Conservation (phyloP, 2,329 filamentous ascomycete species). For the Beauveria sp. region DNA sequence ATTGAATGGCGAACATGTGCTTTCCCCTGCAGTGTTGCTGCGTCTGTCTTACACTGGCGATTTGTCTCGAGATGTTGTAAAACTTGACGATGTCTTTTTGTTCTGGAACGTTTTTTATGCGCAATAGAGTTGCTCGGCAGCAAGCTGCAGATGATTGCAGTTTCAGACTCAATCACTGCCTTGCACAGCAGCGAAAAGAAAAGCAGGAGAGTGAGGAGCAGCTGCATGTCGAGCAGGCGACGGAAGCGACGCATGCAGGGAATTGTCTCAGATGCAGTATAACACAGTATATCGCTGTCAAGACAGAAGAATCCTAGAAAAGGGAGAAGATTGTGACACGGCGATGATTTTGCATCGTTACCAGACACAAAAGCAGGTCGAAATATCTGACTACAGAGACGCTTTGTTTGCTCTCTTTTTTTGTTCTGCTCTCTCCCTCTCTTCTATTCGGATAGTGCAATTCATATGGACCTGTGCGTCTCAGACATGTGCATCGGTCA, state of each 20-base stretch:
- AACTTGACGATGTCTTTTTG: not conserved
- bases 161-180: constrained; percentile 5
- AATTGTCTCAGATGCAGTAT: constrained; percentile 5
- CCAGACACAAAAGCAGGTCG: too few relatives aligned
- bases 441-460: not conserved
- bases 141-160: not conserved
- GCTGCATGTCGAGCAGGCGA: not conserved
- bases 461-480: not conserved
- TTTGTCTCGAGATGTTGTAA: not conserved
- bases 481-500: not conserved
- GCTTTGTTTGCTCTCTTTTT: not conserved
- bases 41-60: not conserved
- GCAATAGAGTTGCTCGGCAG: not conserved
- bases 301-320: not conserved
- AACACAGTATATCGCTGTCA: not conserved
- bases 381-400: not conserved
- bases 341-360: too few relatives aligned
- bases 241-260: constrained; percentile 4
- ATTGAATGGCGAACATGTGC: not conserved
- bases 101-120: not conserved
- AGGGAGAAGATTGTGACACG: too few relatives aligned
- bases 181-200: not conserved
- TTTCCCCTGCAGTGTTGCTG: not conserved
- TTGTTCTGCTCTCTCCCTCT: not conserved
- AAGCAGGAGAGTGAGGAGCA: not conserved